Conservation (phyloP, 345 rosid genomes). For the Murraya koenigii region DNA sequence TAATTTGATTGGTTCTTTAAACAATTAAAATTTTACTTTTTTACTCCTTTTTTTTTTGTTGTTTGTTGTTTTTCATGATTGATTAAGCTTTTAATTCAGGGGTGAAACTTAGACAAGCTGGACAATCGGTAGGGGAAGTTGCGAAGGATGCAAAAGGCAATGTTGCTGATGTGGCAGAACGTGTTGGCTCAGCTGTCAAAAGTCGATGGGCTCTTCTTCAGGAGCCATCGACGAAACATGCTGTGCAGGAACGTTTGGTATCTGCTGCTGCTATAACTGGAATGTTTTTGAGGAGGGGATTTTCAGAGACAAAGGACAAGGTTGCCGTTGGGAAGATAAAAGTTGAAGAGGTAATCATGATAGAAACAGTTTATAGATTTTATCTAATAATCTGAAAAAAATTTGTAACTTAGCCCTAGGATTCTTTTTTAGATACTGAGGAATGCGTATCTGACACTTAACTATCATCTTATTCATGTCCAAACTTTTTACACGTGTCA, state of each 20-base stretch:
- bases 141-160: slow-evolving; percentile 95
- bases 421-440: not conserved
- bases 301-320: slow-evolving; percentile 85
- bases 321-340: slow-evolving; percentile 85
- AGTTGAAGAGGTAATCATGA: slow-evolving; percentile 79
- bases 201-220: slow-evolving; percentile 77
- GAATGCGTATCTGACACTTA: not conserved
- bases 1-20: slow-evolving; percentile 17
- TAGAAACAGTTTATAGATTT: slow-evolving; percentile 2
- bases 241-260: slow-evolving; percentile 74
- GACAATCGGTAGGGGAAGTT: slow-evolving; percentile 77
- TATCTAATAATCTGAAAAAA: not conserved
- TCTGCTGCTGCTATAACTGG: slow-evolving; percentile 90
- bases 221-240: slow-evolving; percentile 85
- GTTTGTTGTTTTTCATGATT: slow-evolving; percentile 10
- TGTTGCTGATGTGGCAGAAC: slow-evolving; percentile 76
- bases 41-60: not conserved
- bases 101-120: slow-evolving; percentile 75
- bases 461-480: not conserved
- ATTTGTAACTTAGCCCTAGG: not conserved
- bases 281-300: slow-evolving; percentile 73
- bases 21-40: no score
- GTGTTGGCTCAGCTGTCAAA: slow-evolving; percentile 69
- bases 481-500: not conserved
- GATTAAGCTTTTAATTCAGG: slow-evolving; percentile 41